These are phyloP conservation scores for Lactarius psammicola DNA, from an alignment of 768 basidiomycete genomes.

Conservation along the genomic window DNA sequence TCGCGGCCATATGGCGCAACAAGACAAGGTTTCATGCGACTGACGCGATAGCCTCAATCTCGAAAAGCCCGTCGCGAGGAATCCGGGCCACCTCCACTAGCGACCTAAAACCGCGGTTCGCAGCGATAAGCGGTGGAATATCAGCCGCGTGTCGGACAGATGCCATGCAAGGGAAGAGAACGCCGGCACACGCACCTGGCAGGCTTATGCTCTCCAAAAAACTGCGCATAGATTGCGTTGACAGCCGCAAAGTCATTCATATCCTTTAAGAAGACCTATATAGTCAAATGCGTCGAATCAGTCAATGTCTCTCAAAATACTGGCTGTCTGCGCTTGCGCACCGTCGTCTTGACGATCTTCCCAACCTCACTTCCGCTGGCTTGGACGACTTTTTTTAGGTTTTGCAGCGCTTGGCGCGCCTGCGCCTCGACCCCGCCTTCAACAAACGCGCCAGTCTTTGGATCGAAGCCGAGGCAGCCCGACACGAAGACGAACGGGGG, in stretches of 20 bases:
- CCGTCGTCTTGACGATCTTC: slow-evolving; percentile 90
- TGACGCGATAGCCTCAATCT: slow-evolving; percentile 86
- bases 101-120: slow-evolving; percentile 39
- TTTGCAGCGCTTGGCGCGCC: slow-evolving; percentile 80
- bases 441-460: slow-evolving; percentile 67
- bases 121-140: not conserved
- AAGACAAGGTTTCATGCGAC: not conserved
- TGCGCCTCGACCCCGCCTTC: slow-evolving; percentile 75
- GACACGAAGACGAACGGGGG: slow-evolving; percentile 87
- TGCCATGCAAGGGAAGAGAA: too few species aligned
- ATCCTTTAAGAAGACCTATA: slow-evolving; percentile 86
- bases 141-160: not conserved
- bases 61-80: slow-evolving; percentile 88
- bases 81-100: slow-evolving; percentile 87
- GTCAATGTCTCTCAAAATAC: not conserved
- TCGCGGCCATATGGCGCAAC: not conserved
- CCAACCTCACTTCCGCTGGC: slow-evolving; percentile 75
- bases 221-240: slow-evolving; percentile 77
- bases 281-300: not conserved
- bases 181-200: slow-evolving; percentile 53
- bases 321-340: slow-evolving; percentile 39
- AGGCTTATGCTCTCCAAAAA: slow-evolving; percentile 90
- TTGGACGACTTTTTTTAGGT: slow-evolving; percentile 79
- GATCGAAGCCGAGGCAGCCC: slow-evolving; percentile 84
- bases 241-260: slow-evolving; percentile 89